Base-by-base conservation (phyloP, 2,329 filamentous ascomycete species). In the Xylaria sp. region DNA sequence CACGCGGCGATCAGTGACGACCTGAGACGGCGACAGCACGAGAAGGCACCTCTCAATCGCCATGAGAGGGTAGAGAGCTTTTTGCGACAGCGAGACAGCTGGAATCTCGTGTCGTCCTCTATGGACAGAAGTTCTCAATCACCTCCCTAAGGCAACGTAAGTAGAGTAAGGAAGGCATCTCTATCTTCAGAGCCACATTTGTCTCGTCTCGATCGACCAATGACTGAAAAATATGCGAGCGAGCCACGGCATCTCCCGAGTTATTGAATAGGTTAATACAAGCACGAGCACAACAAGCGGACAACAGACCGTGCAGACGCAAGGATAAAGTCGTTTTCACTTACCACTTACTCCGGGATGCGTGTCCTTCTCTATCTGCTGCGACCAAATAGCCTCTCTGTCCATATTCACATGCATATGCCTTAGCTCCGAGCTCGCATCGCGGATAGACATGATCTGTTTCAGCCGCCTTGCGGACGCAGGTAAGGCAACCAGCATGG, bases 51-150 rank as follows among this genome's bases (percentile, higher is more conserved):
- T 46, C 78, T 87, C 77, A 82, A 81, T 75, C 84, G 87, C 63
- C 87, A 92, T 70, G 89, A 90, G 76, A 86, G 94, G 62, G 90
- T 98, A 48, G 88, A 93, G 73, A 89, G 83, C 64, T 98, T 98
- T 76, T 73, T 98, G 68, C 88, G 89, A 75, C 89, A 92, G 68
- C 86, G 93, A 72, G 92, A 96, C 8, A 72, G 70, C 76, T 80
- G 78, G 78, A 74, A 73, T 20, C 5, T 76, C 9, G 72, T 69
- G 32, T 70, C 70, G 32, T 69, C 72, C 13, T 65, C 72, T 5
- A 13, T 60, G n/a, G 56, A 51, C 41, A 58, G 54, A 25, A 58
- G 46, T 9, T 25, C n/a, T 13, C 25, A 63, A 60, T 13, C 71
- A 58, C 25, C 51, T 50, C 52, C 68, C 6, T 46, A 34, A 63